Conservation (phyloP, 257 asterid species). For the Solanum verrucosum region DNA sequence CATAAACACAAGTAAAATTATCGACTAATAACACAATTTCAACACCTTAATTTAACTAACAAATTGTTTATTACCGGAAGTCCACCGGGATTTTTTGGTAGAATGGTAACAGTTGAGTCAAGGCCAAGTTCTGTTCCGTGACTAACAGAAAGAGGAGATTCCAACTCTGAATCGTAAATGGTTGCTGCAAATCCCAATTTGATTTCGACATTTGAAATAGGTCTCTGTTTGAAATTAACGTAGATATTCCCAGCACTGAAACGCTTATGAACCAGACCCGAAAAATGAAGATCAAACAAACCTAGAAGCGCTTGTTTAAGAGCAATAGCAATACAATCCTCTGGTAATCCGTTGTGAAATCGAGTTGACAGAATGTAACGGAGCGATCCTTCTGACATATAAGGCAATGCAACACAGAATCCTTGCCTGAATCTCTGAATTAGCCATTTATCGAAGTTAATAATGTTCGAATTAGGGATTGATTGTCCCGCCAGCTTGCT, state of each 20-base stretch:
- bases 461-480: too few relatives aligned
- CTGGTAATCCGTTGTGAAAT: background rate
- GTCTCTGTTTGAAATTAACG: background rate
- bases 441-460: background rate
- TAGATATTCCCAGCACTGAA: background rate
- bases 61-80: background rate
- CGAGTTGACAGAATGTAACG: background rate
- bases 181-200: background rate
- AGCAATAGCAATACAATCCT: background rate
- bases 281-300: background rate
- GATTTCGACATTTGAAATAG: background rate
- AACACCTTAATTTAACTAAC: background rate
- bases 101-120: background rate
- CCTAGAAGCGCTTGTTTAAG: background rate
- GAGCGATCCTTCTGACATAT: background rate
- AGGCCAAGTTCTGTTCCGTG: background rate
- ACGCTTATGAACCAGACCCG: background rate
- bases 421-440: background rate
- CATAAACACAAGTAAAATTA: background rate
- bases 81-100: background rate
- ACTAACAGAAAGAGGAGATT: background rate
- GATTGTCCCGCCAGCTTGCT: background rate
- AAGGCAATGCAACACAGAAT: background rate
- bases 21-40: background rate
- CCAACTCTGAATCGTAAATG: background rate